Evolutionary conservation across 345 rosid species (phyloP).

Genomic region (Raphanus sativus): DNA sequence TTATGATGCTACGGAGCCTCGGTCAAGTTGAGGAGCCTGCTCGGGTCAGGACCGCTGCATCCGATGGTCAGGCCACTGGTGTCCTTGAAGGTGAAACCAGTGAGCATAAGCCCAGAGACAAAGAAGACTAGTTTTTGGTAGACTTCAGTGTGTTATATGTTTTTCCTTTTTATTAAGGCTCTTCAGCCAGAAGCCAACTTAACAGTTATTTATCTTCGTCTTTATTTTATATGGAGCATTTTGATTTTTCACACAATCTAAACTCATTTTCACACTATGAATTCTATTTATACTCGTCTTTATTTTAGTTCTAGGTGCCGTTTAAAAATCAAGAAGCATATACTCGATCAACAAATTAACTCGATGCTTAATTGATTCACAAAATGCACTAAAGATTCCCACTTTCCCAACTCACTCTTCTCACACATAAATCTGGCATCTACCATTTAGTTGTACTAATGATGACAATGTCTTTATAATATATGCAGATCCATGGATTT

Average conservation of each 20-base stretch:
- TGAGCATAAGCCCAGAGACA: slow-evolving; percentile 50
- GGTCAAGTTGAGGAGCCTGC: slow-evolving; percentile 57
- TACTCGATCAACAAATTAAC: slow-evolving; percentile 2
- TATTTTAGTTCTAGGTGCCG: neutral
- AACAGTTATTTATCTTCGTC: slow-evolving; percentile 5
- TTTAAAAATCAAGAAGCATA: slow-evolving; percentile 6
- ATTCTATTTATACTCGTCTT: too few species aligned
- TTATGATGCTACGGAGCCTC: slow-evolving; percentile 55
- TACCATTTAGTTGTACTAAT: too few species aligned
- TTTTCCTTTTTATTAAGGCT: slow-evolving; percentile 14
- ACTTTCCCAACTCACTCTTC: neutral
- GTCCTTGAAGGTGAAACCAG: slow-evolving; percentile 43
- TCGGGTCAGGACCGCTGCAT: slow-evolving; percentile 43
- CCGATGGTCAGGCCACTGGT: slow-evolving; percentile 35
- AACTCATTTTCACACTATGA: neutral
- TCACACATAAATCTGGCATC: neutral
- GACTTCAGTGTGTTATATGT: slow-evolving; percentile 19
- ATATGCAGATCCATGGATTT: too few species aligned
- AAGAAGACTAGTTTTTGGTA: slow-evolving; percentile 59
- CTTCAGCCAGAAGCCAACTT: slow-evolving; percentile 3
- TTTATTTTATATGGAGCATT: neutral
- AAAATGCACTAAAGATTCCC: neutral
- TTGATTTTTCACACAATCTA: neutral
- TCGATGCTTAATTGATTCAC: neutral
- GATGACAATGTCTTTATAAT: too few species aligned